Conservation (phyloP, 371 early-diverging fungal genomes). For the Mortierella sp. region DNA sequence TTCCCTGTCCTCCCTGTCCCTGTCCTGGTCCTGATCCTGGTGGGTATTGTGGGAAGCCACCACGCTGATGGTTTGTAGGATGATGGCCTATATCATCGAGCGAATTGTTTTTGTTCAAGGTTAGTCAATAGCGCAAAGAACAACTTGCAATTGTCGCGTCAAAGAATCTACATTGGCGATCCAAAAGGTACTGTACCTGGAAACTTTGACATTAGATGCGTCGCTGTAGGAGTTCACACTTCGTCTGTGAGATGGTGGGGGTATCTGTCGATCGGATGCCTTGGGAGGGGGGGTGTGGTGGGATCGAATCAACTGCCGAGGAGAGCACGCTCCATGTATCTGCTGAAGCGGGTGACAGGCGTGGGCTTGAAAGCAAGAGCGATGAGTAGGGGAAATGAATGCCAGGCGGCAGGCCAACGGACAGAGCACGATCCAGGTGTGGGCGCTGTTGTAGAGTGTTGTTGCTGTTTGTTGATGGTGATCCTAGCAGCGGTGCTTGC, state of each 20-base stretch:
- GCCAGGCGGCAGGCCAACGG: background rate
- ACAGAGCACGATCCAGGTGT: background rate
- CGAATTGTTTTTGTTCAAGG: background rate
- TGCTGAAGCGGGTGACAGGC: background rate
- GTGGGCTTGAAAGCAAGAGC: background rate
- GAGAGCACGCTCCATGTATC: background rate
- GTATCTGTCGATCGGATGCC: background rate
- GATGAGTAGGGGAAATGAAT: background rate
- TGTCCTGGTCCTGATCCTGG: constrained; percentile 40
- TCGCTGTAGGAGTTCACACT: background rate
- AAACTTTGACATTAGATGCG: background rate
- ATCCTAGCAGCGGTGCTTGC: background rate
- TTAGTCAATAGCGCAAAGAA: background rate
- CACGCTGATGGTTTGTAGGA: constrained; percentile 38
- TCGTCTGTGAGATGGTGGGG: background rate
- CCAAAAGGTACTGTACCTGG: background rate
- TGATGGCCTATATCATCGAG: constrained; percentile 24
- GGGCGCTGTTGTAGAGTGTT: background rate
- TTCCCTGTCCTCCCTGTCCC: constrained; percentile 24
- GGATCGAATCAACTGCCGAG: constrained; percentile 14
- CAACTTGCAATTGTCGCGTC: background rate
- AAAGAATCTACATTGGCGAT: background rate
- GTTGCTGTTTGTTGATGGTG: background rate
- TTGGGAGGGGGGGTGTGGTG: background rate
- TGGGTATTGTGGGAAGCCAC: constrained; percentile 40